Conservation (phyloP, 2,329 filamentous ascomycete species). For the Sodiomyces alkalinus region DNA sequence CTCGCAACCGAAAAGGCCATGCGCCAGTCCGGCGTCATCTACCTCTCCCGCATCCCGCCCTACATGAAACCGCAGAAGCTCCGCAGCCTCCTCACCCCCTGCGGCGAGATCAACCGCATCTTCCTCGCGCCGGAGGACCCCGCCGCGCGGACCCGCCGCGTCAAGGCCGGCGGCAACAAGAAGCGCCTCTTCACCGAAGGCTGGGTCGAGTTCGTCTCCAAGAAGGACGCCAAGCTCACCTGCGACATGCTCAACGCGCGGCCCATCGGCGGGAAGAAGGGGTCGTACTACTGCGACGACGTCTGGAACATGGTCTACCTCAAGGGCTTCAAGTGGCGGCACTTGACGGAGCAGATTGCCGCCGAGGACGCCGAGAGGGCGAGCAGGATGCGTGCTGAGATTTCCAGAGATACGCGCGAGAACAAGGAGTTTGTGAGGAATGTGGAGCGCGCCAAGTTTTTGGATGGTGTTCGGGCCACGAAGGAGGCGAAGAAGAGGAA, state of each 20-base stretch:
- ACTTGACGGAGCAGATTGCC: constrained; percentile 62
- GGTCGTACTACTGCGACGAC: constrained; percentile 71
- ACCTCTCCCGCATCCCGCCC: constrained; percentile 70
- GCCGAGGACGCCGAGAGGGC: constrained; percentile 68
- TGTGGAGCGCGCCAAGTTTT: constrained; percentile 65
- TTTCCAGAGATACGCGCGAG: constrained; percentile 59
- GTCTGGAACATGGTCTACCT: constrained; percentile 76
- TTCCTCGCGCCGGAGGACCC: constrained; percentile 68
- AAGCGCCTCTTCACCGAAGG: constrained; percentile 71
- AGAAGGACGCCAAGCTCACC: constrained; percentile 62
- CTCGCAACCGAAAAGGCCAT: constrained; percentile 48
- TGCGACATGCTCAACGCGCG: constrained; percentile 63
- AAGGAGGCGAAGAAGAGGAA: constrained; percentile 28
- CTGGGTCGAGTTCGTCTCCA: constrained; percentile 70
- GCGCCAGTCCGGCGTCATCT: constrained; percentile 65
- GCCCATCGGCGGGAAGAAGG: constrained; percentile 72
- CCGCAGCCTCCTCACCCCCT: constrained; percentile 57
- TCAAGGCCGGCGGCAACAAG: constrained; percentile 66
- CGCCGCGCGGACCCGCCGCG: constrained; percentile 46
- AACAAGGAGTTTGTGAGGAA: constrained; percentile 71
- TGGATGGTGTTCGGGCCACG: constrained; percentile 56
- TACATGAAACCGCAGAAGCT: constrained; percentile 79
- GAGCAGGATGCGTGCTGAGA: constrained; percentile 63
- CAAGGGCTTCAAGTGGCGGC: constrained; percentile 70
- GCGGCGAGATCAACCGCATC: constrained; percentile 61